Conservation (phyloP, 169 alveolate genomes). For the Plasmodium gaboni region DNA sequence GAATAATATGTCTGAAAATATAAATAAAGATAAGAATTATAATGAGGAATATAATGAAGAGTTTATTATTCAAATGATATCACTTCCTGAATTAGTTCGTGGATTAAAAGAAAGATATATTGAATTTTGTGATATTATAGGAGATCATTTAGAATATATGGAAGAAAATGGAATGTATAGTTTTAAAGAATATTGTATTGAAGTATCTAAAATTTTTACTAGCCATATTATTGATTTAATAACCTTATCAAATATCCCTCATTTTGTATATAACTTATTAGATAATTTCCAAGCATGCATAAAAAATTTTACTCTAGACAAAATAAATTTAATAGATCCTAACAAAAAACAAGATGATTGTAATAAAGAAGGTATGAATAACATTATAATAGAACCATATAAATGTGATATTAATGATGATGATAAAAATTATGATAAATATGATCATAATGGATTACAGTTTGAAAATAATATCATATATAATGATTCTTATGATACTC, state of each 20-base stretch:
- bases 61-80: slow-evolving; percentile 4
- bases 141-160: slow-evolving; percentile 22
- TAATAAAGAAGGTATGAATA: too few relatives aligned
- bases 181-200: slow-evolving; percentile 50
- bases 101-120: slow-evolving; percentile 25
- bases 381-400: too few relatives aligned
- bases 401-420: too few relatives aligned
- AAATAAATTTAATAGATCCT: not conserved
- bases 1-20: not conserved
- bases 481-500: slow-evolving; percentile 10
- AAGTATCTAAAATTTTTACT: slow-evolving; percentile 20
- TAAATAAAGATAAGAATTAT: not conserved
- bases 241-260: slow-evolving; percentile 34
- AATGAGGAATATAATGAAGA: slow-evolving; percentile 11
- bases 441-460: too few relatives aligned
- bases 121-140: slow-evolving; percentile 42
- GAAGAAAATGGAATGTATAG: slow-evolving; percentile 24
- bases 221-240: slow-evolving; percentile 21
- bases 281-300: slow-evolving; percentile 11
- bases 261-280: slow-evolving; percentile 3
- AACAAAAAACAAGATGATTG: too few relatives aligned
- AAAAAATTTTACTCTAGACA: not conserved
- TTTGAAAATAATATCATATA: not conserved
- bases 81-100: not conserved
- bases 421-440: too few relatives aligned